Evolutionary conservation across 192 early-diverging fungal species (phyloP), one percentile per base, ranked within the genome.

Genomic region (Phlyctochytrium arcticum): DNA sequence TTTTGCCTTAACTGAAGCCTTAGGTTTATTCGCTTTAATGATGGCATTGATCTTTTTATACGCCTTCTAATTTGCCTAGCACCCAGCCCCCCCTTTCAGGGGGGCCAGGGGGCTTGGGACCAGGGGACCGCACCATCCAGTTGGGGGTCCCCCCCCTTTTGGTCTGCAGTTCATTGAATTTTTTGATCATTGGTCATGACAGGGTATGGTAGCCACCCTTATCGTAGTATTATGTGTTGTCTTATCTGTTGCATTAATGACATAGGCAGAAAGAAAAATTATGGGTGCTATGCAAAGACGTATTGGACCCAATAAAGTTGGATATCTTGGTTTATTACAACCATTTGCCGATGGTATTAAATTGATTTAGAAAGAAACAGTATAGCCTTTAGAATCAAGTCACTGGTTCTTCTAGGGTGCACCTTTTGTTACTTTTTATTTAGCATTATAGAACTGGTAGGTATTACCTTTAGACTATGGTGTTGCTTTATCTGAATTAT

Each of bases 381-480:
- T 71, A 24, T 48, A 65, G 30, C 69, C 69, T 48, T 37, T 73
- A 30, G 70, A 71, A 65, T 63, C 69, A 67, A 72, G 32, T 63
- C 33, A 69, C 48, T 32, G 23, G 42, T 61, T 71, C 47, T 71
- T 71, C 37, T 73, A 66, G 21, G 59, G 54, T 48, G 69, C 69
- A 23, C 69, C 69, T 36, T 71, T 71, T 37, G 30, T 72, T 23
- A 73, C 70, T 23, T 85, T 77, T 80, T 85, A 65, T 75, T 83
- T 70, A 79, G 80, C 77, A 75, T 85, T 82, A 79, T 69, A 61
- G 72, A 82, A 74, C 76, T 84, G 80, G 81, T 81, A 64, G 76
- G 79, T 79, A 75, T 74, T 65, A 69, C 80, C 67, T 10, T 42
- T 10, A n/a, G 39, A 42, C n/a, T 42, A 42, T 42, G 39, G 69